A percentile compares a stretch with the other conserved stretches of the same genome.
Conservation (phyloP, 2,329 filamentous ascomycete species). For the Calonectria naviculata region DNA sequence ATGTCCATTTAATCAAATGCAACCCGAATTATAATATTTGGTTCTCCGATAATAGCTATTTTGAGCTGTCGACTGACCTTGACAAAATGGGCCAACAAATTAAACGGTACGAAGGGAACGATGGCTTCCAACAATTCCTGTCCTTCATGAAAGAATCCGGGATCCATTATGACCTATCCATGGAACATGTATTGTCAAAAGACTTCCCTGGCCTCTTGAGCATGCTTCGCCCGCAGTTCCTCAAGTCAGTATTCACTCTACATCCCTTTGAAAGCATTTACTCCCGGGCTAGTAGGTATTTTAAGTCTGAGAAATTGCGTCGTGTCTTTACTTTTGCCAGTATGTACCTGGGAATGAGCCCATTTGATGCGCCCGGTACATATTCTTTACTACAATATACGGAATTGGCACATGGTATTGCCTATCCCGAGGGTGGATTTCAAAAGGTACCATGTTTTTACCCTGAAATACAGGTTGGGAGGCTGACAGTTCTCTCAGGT, state of each 20-base stretch:
- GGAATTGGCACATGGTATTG: constrained; percentile 80
- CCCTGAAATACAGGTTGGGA: neutral
- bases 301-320: constrained; percentile 72
- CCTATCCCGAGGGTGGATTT: constrained; percentile 80
- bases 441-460: constrained; percentile 52
- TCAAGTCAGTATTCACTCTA: constrained; percentile 67
- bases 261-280: constrained; percentile 81
- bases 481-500: constrained; percentile 46
- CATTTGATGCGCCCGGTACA: constrained; percentile 80
- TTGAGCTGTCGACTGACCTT: constrained; percentile 75
- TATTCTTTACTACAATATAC: constrained; percentile 80
- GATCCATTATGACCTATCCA: constrained; percentile 75
- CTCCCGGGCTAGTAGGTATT: constrained; percentile 72
- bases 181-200: constrained; percentile 72
- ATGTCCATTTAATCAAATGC: constrained; percentile 76
- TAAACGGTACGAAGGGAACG: constrained; percentile 78
- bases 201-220: constrained; percentile 73
- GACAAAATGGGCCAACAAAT: constrained; percentile 74
- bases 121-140: constrained; percentile 77
- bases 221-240: constrained; percentile 68
- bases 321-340: constrained; percentile 76
- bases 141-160: constrained; percentile 75
- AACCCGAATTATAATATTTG: constrained; percentile 81
- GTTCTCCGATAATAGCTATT: constrained; percentile 74
- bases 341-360: constrained; percentile 88